Conservation (phyloP, 2,329 filamentous ascomycete species). For the Paradendryphiella salina region DNA sequence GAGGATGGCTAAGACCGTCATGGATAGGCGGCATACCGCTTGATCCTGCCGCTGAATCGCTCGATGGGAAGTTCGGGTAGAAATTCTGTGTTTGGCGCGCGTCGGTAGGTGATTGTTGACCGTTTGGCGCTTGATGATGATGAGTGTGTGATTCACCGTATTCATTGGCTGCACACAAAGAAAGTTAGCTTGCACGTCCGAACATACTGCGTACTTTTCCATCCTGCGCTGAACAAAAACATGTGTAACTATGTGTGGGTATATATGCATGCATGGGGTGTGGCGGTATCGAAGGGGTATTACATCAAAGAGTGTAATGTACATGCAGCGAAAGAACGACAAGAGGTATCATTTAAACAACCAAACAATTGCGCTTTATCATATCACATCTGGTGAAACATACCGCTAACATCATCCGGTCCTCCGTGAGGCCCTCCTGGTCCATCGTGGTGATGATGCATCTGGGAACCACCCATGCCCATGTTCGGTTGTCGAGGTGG, state of each 20-base stretch:
- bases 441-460: slow-evolving; percentile 74
- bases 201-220: slow-evolving; percentile 23
- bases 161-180: slow-evolving; percentile 58
- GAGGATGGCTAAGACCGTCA: slow-evolving; percentile 57
- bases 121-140: slow-evolving; percentile 66
- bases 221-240: slow-evolving; percentile 34
- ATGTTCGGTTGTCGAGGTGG: slow-evolving; percentile 66
- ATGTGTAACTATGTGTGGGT: slow-evolving; percentile 29
- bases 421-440: slow-evolving; percentile 67
- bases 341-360: slow-evolving; percentile 48
- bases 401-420: slow-evolving; percentile 88
- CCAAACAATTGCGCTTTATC: slow-evolving; percentile 45
- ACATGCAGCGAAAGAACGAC: slow-evolving; percentile 49
- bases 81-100: slow-evolving; percentile 76
- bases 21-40: slow-evolving; percentile 68
- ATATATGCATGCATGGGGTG: slow-evolving; percentile 39
- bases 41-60: slow-evolving; percentile 55
- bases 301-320: slow-evolving; percentile 51
- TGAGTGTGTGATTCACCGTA: slow-evolving; percentile 65
- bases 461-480: slow-evolving; percentile 66
- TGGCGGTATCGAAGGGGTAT: slow-evolving; percentile 47
- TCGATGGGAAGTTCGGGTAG: slow-evolving; percentile 68
- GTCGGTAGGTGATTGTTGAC: slow-evolving; percentile 62
- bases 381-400: slow-evolving; percentile 88
- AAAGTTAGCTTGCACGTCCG: slow-evolving; percentile 50